Evolutionary conservation across 768 basidiomycete genomes (phyloP).

Genomic region (Kwoniella mangroviensis): DNA sequence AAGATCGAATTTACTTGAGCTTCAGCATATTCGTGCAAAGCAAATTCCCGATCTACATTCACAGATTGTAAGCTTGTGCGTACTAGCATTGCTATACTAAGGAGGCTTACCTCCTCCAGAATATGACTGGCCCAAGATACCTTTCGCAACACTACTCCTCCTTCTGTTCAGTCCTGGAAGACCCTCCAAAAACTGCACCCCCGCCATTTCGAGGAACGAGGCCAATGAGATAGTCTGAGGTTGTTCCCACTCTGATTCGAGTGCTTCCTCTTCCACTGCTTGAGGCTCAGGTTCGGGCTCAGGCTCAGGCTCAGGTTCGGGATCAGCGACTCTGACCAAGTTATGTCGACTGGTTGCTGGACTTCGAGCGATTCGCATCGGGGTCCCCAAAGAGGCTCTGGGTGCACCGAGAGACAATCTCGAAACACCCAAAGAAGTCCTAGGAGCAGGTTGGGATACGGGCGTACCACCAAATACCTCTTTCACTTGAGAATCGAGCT

Average conservation of each 20-base stretch:
- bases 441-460: background rate
- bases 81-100: background rate
- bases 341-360: conserved; percentile 10
- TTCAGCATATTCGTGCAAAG: conserved; percentile 51
- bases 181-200: conserved; percentile 56
- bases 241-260: conserved; percentile 34
- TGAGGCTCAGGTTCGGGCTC: conserved; percentile 11
- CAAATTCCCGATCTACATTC: conserved; percentile 43
- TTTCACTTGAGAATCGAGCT: background rate
- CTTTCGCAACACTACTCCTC: conserved; percentile 52
- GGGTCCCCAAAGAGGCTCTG: conserved; percentile 19
- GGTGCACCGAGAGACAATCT: background rate
- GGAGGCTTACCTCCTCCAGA: conserved; percentile 23
- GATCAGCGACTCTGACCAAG: conserved; percentile 13
- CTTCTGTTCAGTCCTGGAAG: conserved; percentile 49
- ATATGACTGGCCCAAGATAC: conserved; percentile 43
- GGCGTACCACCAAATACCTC: conserved; percentile 32
- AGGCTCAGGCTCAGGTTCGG: conserved; percentile 18
- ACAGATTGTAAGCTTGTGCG: conserved; percentile 2
- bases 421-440: conserved; percentile 6
- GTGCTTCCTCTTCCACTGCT: conserved; percentile 11
- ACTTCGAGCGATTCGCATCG: conserved; percentile 20
- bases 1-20: conserved; percentile 46
- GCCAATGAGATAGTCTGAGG: conserved; percentile 46
- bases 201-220: conserved; percentile 58